These are phyloP conservation scores for Leptosphaerulina australis DNA, from an alignment of 2,329 filamentous ascomycete species.

Conservation along the genomic window DNA sequence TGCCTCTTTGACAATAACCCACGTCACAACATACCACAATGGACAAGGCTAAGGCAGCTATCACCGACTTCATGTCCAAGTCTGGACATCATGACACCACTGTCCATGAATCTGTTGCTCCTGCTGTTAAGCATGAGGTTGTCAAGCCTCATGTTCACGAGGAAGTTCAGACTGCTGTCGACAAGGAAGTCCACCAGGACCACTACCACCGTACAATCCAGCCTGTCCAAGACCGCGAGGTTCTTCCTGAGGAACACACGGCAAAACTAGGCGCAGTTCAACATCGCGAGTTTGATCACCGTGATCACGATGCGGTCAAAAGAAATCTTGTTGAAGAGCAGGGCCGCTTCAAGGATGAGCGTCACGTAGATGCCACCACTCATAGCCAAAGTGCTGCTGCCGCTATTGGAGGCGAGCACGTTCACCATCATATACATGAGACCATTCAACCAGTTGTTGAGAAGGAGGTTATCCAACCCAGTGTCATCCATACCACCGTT, in stretches of 20 bases:
- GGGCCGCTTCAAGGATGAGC: slow-evolving; percentile 60
- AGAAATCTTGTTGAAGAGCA: slow-evolving; percentile 54
- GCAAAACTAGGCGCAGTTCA: slow-evolving; percentile 65
- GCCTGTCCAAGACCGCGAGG: slow-evolving; percentile 63
- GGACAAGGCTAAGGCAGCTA: slow-evolving; percentile 69
- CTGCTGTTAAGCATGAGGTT: slow-evolving; percentile 65
- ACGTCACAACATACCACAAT: slow-evolving; percentile 43
- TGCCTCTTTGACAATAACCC: slow-evolving; percentile 1
- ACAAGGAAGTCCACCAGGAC: slow-evolving; percentile 73
- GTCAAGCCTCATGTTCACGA: slow-evolving; percentile 67
- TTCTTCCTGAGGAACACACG: slow-evolving; percentile 66
- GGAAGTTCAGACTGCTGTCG: slow-evolving; percentile 65
- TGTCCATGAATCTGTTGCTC: slow-evolving; percentile 68
- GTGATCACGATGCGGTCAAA: slow-evolving; percentile 54
- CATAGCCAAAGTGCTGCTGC: slow-evolving; percentile 58
- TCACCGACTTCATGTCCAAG: slow-evolving; percentile 64
- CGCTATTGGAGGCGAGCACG: slow-evolving; percentile 64
- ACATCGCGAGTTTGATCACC: slow-evolving; percentile 67
- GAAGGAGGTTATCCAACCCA: slow-evolving; percentile 70
- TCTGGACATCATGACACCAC: slow-evolving; percentile 72
- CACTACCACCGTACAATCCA: slow-evolving; percentile 74
- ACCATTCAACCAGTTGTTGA: slow-evolving; percentile 73
- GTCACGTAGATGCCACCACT: slow-evolving; percentile 54
- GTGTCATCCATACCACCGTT: slow-evolving; percentile 72
- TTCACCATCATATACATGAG: slow-evolving; percentile 71